Evolutionary conservation across 2,329 filamentous ascomycete species (phyloP), one percentile per base, ranked within the genome.

Genomic region (Karstenula rhodostoma): DNA sequence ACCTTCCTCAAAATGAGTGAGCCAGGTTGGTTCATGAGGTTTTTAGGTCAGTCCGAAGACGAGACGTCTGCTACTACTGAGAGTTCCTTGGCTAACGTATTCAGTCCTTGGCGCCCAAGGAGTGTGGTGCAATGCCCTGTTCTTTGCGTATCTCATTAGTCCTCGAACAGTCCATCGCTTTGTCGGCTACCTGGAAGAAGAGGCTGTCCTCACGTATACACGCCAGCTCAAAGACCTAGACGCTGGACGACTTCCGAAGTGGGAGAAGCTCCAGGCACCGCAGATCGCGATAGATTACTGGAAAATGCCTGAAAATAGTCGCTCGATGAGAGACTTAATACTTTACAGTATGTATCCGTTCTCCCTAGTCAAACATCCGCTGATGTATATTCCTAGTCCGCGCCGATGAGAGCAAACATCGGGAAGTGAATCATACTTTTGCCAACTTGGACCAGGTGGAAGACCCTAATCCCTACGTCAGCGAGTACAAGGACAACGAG

Each of bases 101-200:
- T 50, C 29, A 50, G 93, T 98, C 57, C 86, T 98, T 42, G 93
- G 89, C 12, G 94, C 94, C 0, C 94, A 98, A 78, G 95, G 94
- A 42, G 92, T 98, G 69, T 98, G 96, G 84, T 97, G 96, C 86
- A 99, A 99, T 80, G 86, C 88, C 65, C 87, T 98, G 76, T 98
- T 99, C 84, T 61, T 97, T 63, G 86, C 90, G 49, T 98, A 98
- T 80, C 88, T 99, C 35, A 73, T 97, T 61, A 93, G 90, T 1
- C 94, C 95, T 7, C 88, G 89, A 62, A 94, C 92, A 64, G 94
- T 92, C 73, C 95, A 99, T 78, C 90, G 95, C 47, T 98, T 99
- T 78, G 94, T 98, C 56, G 95, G 94, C 1, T 98, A 98, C 71
- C 87, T 99, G 13, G 95, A 99, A 79, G 95, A 99, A 77, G 95